Conservation (phyloP, 805 yeast species). For the Wickerhamomyces bisporus region DNA sequence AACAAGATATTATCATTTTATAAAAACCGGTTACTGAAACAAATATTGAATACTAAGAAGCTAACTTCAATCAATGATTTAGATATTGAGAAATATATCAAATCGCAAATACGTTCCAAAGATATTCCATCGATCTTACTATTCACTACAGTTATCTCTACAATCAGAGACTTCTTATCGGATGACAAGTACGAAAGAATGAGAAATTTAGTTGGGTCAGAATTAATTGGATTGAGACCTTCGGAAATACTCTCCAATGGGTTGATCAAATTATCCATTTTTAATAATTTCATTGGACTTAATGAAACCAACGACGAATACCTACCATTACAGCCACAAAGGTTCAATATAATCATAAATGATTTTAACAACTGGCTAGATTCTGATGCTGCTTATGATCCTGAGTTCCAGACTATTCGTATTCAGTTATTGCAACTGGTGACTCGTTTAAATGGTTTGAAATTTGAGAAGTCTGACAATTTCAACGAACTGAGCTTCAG, state of each 20-base stretch:
- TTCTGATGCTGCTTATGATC: slow-evolving; percentile 55
- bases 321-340: slow-evolving; percentile 54
- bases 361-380: slow-evolving; percentile 55
- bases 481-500: slow-evolving; percentile 33
- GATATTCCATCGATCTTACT: slow-evolving; percentile 20
- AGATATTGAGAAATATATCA: slow-evolving; percentile 29
- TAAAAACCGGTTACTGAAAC: slow-evolving; percentile 30
- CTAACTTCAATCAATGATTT: slow-evolving; percentile 20
- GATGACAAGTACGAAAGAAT: slow-evolving; percentile 41
- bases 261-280: slow-evolving; percentile 40
- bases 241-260: slow-evolving; percentile 39
- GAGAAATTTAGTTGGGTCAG: slow-evolving; percentile 61
- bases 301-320: slow-evolving; percentile 24
- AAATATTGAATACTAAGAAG: slow-evolving; percentile 27
- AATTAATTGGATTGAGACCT: slow-evolving; percentile 49
- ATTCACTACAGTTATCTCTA: slow-evolving; percentile 29
- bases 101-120: slow-evolving; percentile 30
- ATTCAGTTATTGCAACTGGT: slow-evolving; percentile 46
- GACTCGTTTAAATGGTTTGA: slow-evolving; percentile 16
- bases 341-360: slow-evolving; percentile 57
- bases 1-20: slow-evolving; percentile 23
- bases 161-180: slow-evolving; percentile 30
- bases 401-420: slow-evolving; percentile 46
- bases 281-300: slow-evolving; percentile 35
- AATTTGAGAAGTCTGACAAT: slow-evolving; percentile 24